Percentiles rank a stretch among this genome's conserved stretches.
Conservation (phyloP, 345 rosid genomes). For the Theobroma cacao region DNA sequence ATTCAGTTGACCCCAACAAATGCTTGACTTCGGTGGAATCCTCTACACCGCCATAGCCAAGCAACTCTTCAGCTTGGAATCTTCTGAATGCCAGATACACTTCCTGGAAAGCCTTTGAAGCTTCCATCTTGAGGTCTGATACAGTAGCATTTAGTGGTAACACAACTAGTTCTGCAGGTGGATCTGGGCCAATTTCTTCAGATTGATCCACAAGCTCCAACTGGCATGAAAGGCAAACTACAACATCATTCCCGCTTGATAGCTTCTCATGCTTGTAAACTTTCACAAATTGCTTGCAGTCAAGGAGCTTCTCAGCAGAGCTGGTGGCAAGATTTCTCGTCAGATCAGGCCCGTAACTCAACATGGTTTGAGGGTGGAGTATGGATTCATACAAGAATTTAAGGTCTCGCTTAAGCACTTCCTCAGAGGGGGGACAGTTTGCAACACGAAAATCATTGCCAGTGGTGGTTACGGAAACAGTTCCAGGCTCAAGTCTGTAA, state of each 20-base stretch:
- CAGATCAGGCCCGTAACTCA: slow-evolving; percentile 27
- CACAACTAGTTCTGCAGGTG: slow-evolving; percentile 45
- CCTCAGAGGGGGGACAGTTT: slow-evolving; percentile 46
- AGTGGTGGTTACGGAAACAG: slow-evolving; percentile 7
- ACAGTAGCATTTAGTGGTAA: slow-evolving; percentile 44
- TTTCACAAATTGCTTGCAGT: slow-evolving; percentile 74
- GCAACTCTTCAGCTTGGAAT: slow-evolving; percentile 58
- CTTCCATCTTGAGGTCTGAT: slow-evolving; percentile 55
- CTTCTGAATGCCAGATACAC: slow-evolving; percentile 52
- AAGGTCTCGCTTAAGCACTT: slow-evolving; percentile 45
- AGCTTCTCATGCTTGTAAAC: slow-evolving; percentile 37
- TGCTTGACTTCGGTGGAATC: slow-evolving; percentile 58
- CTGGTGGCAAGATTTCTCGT: slow-evolving; percentile 23
- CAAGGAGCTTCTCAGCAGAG: slow-evolving; percentile 58
- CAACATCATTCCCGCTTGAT: slow-evolving; percentile 5
- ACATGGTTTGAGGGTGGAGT: slow-evolving; percentile 42
- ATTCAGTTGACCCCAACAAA: slow-evolving; percentile 33
- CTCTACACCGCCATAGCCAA: slow-evolving; percentile 52
- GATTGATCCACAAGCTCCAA: slow-evolving; percentile 41
- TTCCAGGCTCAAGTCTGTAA: slow-evolving; percentile 52
- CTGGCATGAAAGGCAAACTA: slow-evolving; percentile 38
- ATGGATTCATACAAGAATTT: slow-evolving; percentile 40
- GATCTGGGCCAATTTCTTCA: slow-evolving; percentile 23
- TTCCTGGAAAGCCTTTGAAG: slow-evolving; percentile 51
- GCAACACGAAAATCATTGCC: slow-evolving; percentile 19